Percentiles rank a stretch among this genome's conserved stretches.
These are phyloP conservation scores for Ambrosia hybrid DNA, from an alignment of 140 eudicot species.

Conservation along the genomic window DNA sequence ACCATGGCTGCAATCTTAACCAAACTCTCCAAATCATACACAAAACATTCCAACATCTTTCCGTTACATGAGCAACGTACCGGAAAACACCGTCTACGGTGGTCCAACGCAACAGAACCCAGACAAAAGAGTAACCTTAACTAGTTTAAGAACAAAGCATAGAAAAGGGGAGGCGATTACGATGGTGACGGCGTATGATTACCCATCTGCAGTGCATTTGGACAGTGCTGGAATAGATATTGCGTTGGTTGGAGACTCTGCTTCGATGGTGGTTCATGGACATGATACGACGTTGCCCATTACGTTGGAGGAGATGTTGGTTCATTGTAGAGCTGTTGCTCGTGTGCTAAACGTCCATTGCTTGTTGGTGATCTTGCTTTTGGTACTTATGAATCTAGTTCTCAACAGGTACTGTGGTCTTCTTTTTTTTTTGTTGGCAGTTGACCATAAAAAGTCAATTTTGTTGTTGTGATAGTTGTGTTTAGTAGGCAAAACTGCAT, in stretches of 20 bases:
- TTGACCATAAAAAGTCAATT: too few relatives aligned
- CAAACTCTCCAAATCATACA: slow-evolving; percentile 24
- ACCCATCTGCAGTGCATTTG: slow-evolving; percentile 93
- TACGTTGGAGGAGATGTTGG: slow-evolving; percentile 79
- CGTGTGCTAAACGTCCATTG: slow-evolving; percentile 80
- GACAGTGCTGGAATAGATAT: slow-evolving; percentile 87
- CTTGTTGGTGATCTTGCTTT: slow-evolving; percentile 94
- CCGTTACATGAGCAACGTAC: slow-evolving; percentile 77
- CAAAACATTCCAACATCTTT: slow-evolving; percentile 7
- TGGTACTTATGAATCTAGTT: slow-evolving; percentile 84
- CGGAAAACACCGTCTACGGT: slow-evolving; percentile 90
- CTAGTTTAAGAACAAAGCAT: slow-evolving; percentile 58
- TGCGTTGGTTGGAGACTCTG: slow-evolving; percentile 91
- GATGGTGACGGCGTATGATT: slow-evolving; percentile 94
- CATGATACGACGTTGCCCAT: slow-evolving; percentile 96
- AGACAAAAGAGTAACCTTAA: slow-evolving; percentile 64
- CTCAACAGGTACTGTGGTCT: slow-evolving; percentile 63
- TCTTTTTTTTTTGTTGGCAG: neutral
- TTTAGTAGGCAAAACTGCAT: too few relatives aligned
- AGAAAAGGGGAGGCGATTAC: slow-evolving; percentile 66
- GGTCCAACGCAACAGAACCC: slow-evolving; percentile 88
- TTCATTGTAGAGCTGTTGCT: slow-evolving; percentile 87
- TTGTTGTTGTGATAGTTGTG: too few relatives aligned
- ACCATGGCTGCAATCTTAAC: slow-evolving; percentile 23
- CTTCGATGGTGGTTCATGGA: slow-evolving; percentile 96